A percentile compares a stretch with the other conserved stretches of the same genome.
These are phyloP conservation scores for Hypoxylon lienhwacheense DNA, from an alignment of 495 filamentous ascomycete genomes.

Conservation along the genomic window DNA sequence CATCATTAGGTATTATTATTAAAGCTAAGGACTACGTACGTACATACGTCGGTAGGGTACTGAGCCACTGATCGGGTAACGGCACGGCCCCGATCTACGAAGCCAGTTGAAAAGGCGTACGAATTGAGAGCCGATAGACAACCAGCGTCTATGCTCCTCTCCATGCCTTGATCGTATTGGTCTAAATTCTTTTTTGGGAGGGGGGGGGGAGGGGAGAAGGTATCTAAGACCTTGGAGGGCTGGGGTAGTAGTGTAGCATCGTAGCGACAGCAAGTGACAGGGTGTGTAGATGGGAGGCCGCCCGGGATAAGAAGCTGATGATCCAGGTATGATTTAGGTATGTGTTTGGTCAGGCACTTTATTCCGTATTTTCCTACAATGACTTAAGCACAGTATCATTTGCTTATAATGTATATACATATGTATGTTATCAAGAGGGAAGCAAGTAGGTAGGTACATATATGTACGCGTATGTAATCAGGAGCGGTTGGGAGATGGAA, in stretches of 20 bases:
- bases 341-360: too few species aligned
- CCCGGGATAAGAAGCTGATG: too few species aligned
- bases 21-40: not conserved
- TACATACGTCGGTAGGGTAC: constrained; percentile 2
- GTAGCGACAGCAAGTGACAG: too few species aligned
- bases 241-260: constrained; percentile 24
- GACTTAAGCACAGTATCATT: too few species aligned
- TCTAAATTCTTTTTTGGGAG: too few species aligned
- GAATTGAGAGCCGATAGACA: too few species aligned
- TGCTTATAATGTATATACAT: too few species aligned
- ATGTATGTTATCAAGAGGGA: not conserved
- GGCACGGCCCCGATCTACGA: constrained; percentile 18
- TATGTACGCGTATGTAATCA: not conserved
- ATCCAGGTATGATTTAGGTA: too few species aligned
- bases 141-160: not conserved
- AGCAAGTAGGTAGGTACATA: not conserved
- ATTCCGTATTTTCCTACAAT: too few species aligned
- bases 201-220: too few species aligned
- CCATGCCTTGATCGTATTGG: constrained; percentile 12
- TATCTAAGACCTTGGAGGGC: constrained; percentile 14
- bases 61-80: constrained; percentile 10
- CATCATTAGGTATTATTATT: too few species aligned
- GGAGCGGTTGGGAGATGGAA: not conserved
- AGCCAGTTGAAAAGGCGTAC: too few species aligned
- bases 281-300: constrained; percentile 26